A percentile compares a stretch with the other conserved stretches of the same genome.
Evolutionary conservation across 768 basidiomycete species (phyloP).

Genomic region (Trametes gibbosa): DNA sequence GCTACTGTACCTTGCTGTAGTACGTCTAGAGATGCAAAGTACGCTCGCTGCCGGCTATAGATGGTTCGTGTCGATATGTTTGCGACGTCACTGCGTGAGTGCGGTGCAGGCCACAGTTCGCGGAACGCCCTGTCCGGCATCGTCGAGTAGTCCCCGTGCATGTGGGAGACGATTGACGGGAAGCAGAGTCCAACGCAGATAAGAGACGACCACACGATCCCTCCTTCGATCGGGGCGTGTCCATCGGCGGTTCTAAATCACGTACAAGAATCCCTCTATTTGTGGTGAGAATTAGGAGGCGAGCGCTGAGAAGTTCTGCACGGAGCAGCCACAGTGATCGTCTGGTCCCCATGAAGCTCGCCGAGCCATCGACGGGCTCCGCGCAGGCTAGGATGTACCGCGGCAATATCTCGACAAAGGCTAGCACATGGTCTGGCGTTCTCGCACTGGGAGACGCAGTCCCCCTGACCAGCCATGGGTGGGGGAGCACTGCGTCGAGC

Average conservation of each 20-base stretch:
- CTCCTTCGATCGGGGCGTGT: background rate
- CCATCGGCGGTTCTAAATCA: background rate
- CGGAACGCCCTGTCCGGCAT: too few species aligned
- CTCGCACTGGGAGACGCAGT: too few species aligned
- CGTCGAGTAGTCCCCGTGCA: background rate
- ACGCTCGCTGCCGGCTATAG: background rate
- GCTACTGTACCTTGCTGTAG: constrained; percentile 15
- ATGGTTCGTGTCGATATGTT: background rate
- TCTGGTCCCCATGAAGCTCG: background rate
- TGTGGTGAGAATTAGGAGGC: background rate
- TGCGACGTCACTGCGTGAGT: too few species aligned
- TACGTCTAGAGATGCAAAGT: constrained; percentile 4
- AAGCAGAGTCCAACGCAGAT: background rate
- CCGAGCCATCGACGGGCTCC: background rate
- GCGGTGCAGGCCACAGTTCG: too few species aligned
- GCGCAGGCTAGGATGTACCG: too few species aligned
- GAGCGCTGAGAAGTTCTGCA: background rate
- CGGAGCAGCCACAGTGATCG: background rate
- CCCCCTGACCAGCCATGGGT: background rate
- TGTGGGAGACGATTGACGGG: background rate
- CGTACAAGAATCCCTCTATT: background rate
- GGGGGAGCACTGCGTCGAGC: background rate
- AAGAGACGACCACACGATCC: background rate
- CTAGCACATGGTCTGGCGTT: too few species aligned
- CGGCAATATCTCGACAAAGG: too few species aligned